Evolutionary conservation across 176 grass and related monocot genomes (phyloP), one percentile per base, ranked within the genome.

Genomic region (Oryza meridionalis): DNA sequence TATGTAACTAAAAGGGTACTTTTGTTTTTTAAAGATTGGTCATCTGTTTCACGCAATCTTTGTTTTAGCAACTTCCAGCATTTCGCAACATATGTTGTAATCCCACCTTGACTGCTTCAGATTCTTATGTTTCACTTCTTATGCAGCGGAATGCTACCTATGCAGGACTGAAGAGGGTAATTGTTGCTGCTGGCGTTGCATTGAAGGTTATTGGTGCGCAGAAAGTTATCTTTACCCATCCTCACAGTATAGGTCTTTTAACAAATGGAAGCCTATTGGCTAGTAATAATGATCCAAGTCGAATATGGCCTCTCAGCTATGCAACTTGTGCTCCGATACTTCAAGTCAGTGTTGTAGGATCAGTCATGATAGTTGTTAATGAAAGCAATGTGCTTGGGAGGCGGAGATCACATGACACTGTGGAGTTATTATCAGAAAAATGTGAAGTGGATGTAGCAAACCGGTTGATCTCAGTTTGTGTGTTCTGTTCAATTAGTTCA

Each of bases 191-290:
- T 80, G 93, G 93, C 25, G 81, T 87, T 61, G 89, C 65, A 70
- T 74, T 99, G 65, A 90, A 87, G 47, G 85, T 99, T 73, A 84
- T 83, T 67, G 96, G 93, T 87, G 96, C 93, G 8, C 80, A 84
- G 78, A 87, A 87, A 82, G 65, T 94, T 78, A 89, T 68, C 10
- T 65, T 99, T 38, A 65, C 77, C 29, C 93, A 96, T 69, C 91
- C 96, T 83, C 87, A 88, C 86, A 90, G 89, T 82, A 99, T 99
- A 84, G 96, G 93, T 32, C 89, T 99, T 71, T 86, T 81, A 51
- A 49, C 84, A 81, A 90, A 99, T 72, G 93, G 96, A 82, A 99
- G 85, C 78, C 88, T 96, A 47, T 27, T 89, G 27, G 14, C 84
- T 67, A 78, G 69, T 38, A 77, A 64, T 11, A 79, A 83, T 45